Conservation (phyloP, 2,329 filamentous ascomycete genomes). For the Pseudodiploospora longispora region DNA sequence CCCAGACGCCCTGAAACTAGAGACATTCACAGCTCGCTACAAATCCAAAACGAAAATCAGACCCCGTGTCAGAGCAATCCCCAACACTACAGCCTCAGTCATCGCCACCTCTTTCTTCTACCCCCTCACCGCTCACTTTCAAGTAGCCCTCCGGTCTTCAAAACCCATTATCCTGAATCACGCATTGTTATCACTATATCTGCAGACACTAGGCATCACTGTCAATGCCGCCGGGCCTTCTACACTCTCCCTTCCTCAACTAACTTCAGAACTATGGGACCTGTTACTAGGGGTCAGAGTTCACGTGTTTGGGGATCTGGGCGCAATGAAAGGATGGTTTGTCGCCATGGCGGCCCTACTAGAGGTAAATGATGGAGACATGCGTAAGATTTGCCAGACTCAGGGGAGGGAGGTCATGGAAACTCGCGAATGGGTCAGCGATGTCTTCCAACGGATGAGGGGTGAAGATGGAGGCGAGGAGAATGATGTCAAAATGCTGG, state of each 20-base stretch:
- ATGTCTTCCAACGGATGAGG: slow-evolving; percentile 58
- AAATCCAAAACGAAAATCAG: slow-evolving; percentile 25
- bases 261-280: slow-evolving; percentile 79
- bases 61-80: slow-evolving; percentile 46
- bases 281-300: slow-evolving; percentile 66
- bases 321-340: slow-evolving; percentile 65
- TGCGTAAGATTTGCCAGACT: slow-evolving; percentile 62
- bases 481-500: slow-evolving; percentile 69
- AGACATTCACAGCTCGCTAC: slow-evolving; percentile 67
- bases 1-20: slow-evolving; percentile 77
- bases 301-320: slow-evolving; percentile 50
- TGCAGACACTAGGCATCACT: slow-evolving; percentile 79
- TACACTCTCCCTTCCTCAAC: slow-evolving; percentile 64
- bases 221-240: slow-evolving; percentile 77
- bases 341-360: slow-evolving; percentile 73
- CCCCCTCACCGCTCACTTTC: slow-evolving; percentile 75
- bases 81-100: slow-evolving; percentile 71
- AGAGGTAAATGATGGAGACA: slow-evolving; percentile 70
- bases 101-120: slow-evolving; percentile 76
- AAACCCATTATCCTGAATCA: slow-evolving; percentile 62
- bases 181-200: slow-evolving; percentile 66
- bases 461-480: slow-evolving; percentile 56
- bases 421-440: slow-evolving; percentile 76
- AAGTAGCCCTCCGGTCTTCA: slow-evolving; percentile 46
- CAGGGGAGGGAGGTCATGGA: slow-evolving; percentile 74